These are phyloP conservation scores for Symbiotaphrina buchneri DNA, from an alignment of 495 filamentous ascomycete genomes.

Conservation along the genomic window DNA sequence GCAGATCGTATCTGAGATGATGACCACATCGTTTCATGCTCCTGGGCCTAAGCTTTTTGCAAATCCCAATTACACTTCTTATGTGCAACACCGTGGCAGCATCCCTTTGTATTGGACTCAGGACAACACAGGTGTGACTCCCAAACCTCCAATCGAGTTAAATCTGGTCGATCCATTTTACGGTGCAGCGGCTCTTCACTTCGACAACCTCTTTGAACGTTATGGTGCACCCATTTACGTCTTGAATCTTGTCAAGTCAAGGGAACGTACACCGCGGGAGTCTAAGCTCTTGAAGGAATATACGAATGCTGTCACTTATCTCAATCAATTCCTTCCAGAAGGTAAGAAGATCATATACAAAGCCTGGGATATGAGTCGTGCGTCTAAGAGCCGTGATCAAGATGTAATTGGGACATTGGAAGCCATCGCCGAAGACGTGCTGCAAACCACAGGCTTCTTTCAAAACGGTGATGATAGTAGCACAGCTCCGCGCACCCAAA, in stretches of 20 bases:
- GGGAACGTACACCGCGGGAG: constrained; percentile 79
- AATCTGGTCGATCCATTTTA: constrained; percentile 93
- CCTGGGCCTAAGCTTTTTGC: constrained; percentile 68
- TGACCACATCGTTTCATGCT: constrained; percentile 88
- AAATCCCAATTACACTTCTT: constrained; percentile 84
- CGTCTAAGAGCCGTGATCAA: constrained; percentile 81
- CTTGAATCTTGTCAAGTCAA: constrained; percentile 77
- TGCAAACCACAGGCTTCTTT: constrained; percentile 78
- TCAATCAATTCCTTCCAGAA: constrained; percentile 80
- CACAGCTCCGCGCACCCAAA: constrained; percentile 49
- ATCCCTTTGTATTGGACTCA: constrained; percentile 97
- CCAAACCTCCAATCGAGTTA: constrained; percentile 86
- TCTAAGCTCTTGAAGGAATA: constrained; percentile 80
- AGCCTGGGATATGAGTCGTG: constrained; percentile 95
- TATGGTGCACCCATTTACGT: constrained; percentile 85
- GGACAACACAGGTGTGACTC: constrained; percentile 83
- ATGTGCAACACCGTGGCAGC: constrained; percentile 89
- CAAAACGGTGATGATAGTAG: constrained; percentile 58
- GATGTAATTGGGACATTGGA: constrained; percentile 90
- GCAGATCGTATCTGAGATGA: constrained; percentile 85
- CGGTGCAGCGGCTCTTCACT: constrained; percentile 85
- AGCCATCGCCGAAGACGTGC: constrained; percentile 63
- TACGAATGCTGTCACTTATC: constrained; percentile 68
- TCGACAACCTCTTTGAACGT: constrained; percentile 84
- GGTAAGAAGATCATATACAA: constrained; percentile 77